Percentiles rank a stretch among this genome's conserved stretches.
Evolutionary conservation across 164 flowering plant species (phyloP).

Genomic region (Euptelea pleiosperma): DNA sequence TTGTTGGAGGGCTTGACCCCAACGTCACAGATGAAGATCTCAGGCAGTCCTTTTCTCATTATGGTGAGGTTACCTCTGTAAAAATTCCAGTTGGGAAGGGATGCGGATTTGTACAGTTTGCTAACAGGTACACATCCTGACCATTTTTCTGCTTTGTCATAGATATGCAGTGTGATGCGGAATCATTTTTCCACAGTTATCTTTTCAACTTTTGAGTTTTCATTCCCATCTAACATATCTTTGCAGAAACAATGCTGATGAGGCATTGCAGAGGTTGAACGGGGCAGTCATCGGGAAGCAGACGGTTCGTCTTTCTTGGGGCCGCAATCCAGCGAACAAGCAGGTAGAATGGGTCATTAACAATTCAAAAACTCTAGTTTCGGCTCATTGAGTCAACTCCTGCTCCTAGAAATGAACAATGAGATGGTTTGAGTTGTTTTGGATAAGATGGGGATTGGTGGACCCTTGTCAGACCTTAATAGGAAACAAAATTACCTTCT

Average conservation of each 20-base stretch:
- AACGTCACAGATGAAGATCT: slow-evolving; percentile 84
- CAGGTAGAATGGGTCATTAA: slow-evolving; percentile 41
- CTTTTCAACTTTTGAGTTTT: neutral
- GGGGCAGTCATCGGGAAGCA: slow-evolving; percentile 83
- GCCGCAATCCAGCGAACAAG: slow-evolving; percentile 90
- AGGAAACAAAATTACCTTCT: too few species aligned
- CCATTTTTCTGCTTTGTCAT: too few species aligned
- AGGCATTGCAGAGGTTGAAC: slow-evolving; percentile 74
- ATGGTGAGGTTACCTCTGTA: slow-evolving; percentile 83
- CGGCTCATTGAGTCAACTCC: too few species aligned
- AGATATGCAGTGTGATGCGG: too few species aligned
- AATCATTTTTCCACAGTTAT: neutral
- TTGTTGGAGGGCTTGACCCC: slow-evolving; percentile 96
- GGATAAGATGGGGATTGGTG: too few species aligned
- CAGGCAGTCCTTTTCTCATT: slow-evolving; percentile 72
- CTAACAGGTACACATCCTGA: slow-evolving; percentile 55
- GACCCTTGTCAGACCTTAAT: too few species aligned
- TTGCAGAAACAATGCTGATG: slow-evolving; percentile 74
- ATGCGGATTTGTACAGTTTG: slow-evolving; percentile 95
- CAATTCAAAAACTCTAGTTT: too few species aligned
- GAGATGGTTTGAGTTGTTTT: too few species aligned
- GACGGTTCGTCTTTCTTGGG: slow-evolving; percentile 95
- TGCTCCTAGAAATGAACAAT: too few species aligned
- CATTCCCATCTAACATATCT: neutral
- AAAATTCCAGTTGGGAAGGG: slow-evolving; percentile 94